Conservation (phyloP, 768 basidiomycete species). For the Gloeostereum incarnatum region DNA sequence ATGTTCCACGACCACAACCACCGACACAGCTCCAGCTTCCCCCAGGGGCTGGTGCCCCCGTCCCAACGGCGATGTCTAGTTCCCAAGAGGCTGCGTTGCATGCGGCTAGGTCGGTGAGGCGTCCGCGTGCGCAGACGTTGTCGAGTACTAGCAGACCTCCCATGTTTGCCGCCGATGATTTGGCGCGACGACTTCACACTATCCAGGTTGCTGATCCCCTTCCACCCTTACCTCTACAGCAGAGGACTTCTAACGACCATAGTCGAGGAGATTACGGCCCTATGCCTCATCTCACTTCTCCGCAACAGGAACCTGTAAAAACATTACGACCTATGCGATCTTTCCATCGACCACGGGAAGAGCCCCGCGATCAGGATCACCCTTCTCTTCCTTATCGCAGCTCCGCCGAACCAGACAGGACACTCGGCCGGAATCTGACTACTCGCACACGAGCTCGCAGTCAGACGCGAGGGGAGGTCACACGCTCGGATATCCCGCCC, state of each 20-base stretch:
- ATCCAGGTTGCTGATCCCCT: no score
- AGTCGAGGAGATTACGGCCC: background rate
- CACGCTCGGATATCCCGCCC: no score
- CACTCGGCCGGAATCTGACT: slow-evolving; percentile 25
- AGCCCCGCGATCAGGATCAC: slow-evolving; percentile 23
- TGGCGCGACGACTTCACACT: slow-evolving; percentile 46
- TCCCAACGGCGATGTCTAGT: slow-evolving; percentile 14
- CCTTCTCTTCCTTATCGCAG: slow-evolving; percentile 21
- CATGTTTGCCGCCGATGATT: slow-evolving; percentile 46
- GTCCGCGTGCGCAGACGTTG: slow-evolving; percentile 35
- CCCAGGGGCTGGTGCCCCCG: slow-evolving; percentile 19
- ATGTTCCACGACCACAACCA: slow-evolving; percentile 5
- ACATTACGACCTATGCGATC: slow-evolving; percentile 44
- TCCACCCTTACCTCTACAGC: no score
- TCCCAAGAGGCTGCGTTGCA: slow-evolving; percentile 29
- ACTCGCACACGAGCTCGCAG: slow-evolving; percentile 19
- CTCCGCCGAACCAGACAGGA: slow-evolving; percentile 20
- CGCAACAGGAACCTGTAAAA: background rate
- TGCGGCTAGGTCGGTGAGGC: slow-evolving; percentile 21
- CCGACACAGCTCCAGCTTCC: slow-evolving; percentile 31
- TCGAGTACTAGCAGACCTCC: slow-evolving; percentile 24
- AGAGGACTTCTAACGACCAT: background rate
- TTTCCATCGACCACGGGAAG: slow-evolving; percentile 48
- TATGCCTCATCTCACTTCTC: background rate
- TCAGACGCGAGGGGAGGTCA: no score